Base-by-base conservation (phyloP, 1,139 yeast species). In the Saccharomyces hybrid region DNA sequence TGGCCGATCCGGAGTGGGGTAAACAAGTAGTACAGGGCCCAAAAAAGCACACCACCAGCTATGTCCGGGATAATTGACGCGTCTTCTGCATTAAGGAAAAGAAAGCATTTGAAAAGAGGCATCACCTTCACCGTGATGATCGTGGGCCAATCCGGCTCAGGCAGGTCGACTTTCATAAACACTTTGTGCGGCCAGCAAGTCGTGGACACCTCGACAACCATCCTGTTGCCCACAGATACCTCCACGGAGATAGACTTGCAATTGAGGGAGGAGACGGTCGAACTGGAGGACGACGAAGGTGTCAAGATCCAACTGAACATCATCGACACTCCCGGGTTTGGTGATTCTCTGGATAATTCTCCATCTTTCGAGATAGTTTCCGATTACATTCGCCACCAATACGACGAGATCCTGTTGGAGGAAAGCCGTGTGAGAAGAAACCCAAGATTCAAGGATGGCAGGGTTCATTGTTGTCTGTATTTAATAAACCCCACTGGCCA, bases 381-480 rank as follows among this genome's bases (percentile, higher is more conserved):
- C 52, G 88, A 84, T 66, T 85, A 82, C 65, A 75, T 86, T 60
- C 84, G 83, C 63, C 89, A 84, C 66, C 93, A 86, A 69, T 86
- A 84, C 68, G 99, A 93, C 71, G 89, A 87, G 62, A 95, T 91
- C 46, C 78, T 93, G 61, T 84, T 88, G 13, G 98, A 93, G 71
- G 98, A 93, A 70, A 85, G 95, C 16, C 80, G 96, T 59, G 88
- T 93, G 61, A 84, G 88, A 72, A 83, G 99, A 78, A 86, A 86
- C 66, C 93, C 95, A 32, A 74, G 93, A 56, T 86, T 86, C 62
- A 82, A 81, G 60, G 95, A 86, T 68, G 84, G 90, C 7, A 77
- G 91, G 64, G 88, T 86, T 38, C 93, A 86, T 66, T 87, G 81
- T 13, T 78, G 87, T 67, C 72, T 86, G 56, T 86, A 86, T 68